Percentiles rank a stretch among this genome's conserved stretches.
phyloP scores from a whole-genome alignment of 208 protist species.

The Leishmania turanica region DNA sequence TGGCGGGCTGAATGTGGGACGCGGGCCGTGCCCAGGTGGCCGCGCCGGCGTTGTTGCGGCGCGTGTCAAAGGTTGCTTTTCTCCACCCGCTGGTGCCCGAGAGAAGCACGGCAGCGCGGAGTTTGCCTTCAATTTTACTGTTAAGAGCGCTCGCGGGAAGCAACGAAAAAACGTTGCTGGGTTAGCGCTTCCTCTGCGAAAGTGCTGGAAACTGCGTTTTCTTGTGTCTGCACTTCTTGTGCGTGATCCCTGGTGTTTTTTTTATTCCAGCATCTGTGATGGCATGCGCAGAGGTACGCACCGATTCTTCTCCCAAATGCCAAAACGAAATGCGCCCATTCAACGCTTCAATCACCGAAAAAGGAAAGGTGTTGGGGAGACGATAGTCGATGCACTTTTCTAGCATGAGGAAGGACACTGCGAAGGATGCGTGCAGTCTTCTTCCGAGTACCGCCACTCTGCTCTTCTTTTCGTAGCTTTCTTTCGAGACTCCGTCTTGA shows the following conservation, averaged over 20 bases:
- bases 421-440: background rate
- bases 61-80: background rate
- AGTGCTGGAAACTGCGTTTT: background rate
- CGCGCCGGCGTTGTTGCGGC: background rate
- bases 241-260: background rate
- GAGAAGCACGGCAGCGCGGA: background rate
- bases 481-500: background rate
- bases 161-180: background rate
- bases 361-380: background rate
- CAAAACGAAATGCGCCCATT: no score
- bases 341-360: background rate
- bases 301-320: background rate
- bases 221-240: background rate
- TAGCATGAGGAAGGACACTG: background rate
- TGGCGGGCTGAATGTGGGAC: background rate
- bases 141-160: background rate
- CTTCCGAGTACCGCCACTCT: no score
- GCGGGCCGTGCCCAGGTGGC: background rate
- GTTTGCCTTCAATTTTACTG: no score
- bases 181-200: background rate
- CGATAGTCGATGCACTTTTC: background rate
- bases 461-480: background rate
- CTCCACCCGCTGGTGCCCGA: background rate
- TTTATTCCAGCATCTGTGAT: background rate
- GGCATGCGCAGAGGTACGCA: background rate